Evolutionary conservation across 2,329 filamentous ascomycete species (phyloP).

Genomic region (Macrophomina tecta): DNA sequence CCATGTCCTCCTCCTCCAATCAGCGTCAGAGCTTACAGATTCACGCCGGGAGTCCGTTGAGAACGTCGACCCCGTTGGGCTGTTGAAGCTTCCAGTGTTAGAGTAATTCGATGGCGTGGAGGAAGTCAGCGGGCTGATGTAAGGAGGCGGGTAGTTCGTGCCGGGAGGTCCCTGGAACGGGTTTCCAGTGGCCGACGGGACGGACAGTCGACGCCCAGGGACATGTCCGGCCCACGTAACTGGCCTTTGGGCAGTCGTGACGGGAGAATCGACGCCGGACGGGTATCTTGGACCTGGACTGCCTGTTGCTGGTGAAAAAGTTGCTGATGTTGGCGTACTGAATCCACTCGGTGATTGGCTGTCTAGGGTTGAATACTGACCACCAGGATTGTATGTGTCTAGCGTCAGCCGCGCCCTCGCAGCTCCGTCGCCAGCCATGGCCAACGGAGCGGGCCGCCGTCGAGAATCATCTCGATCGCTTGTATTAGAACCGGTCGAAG

Average conservation of each 20-base stretch:
- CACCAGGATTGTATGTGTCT: constrained; percentile 67
- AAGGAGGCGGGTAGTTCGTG: constrained; percentile 62
- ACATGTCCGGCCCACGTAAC: constrained; percentile 73
- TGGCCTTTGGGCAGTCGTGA: constrained; percentile 70
- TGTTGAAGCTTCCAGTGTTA: constrained; percentile 66
- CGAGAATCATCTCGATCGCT: constrained; percentile 66
- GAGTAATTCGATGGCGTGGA: constrained; percentile 61
- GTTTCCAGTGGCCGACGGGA: constrained; percentile 70
- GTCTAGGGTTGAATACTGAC: constrained; percentile 68
- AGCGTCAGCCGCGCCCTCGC: constrained; percentile 68
- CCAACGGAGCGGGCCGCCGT: constrained; percentile 78
- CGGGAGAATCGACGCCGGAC: constrained; percentile 73
- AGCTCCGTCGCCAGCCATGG: constrained; percentile 75
- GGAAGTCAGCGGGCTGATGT: constrained; percentile 61
- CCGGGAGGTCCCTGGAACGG: constrained; percentile 74
- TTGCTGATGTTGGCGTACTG: constrained; percentile 82
- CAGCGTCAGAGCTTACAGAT: constrained; percentile 72
- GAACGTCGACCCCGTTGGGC: constrained; percentile 69
- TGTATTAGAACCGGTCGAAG: constrained; percentile 73
- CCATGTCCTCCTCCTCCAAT: constrained; percentile 86
- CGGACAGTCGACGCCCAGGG: constrained; percentile 77
- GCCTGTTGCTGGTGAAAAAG: constrained; percentile 76
- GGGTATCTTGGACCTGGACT: constrained; percentile 72
- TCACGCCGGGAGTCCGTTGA: constrained; percentile 68
- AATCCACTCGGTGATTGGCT: constrained; percentile 74